Evolutionary conservation across 148 eudicot genomes (phyloP).

Genomic region (Chenopodium berlandieri): DNA sequence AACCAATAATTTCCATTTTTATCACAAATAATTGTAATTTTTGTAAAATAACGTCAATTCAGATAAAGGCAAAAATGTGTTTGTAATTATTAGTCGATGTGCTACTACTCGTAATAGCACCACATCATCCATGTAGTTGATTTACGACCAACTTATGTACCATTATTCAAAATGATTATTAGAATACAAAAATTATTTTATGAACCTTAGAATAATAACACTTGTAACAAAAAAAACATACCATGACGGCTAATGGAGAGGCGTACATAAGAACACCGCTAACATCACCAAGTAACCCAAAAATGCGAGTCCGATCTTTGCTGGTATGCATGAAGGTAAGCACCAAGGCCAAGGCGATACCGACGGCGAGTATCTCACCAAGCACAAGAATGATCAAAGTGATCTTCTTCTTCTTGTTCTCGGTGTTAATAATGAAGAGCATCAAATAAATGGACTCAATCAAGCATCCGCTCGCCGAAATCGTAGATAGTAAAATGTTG

Average conservation of each 20-base stretch:
- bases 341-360: conserved; percentile 36
- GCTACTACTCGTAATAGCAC: too few species aligned
- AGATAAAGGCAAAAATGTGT: too few species aligned
- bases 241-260: conserved; percentile 78
- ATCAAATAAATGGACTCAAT: conserved; percentile 59
- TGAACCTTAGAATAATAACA: too few species aligned
- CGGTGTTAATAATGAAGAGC: conserved; percentile 53
- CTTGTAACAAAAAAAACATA: too few species aligned
- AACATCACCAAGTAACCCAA: conserved; percentile 58
- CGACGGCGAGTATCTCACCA: conserved; percentile 40
- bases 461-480: conserved; percentile 52
- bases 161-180: too few species aligned
- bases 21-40: too few species aligned
- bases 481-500: conserved; percentile 53
- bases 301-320: conserved; percentile 43
- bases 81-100: too few species aligned
- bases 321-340: conserved; percentile 39
- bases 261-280: conserved; percentile 76
- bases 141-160: too few species aligned
- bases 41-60: too few species aligned
- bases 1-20: not conserved
- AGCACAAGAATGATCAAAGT: conserved; percentile 34
- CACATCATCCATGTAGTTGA: too few species aligned
- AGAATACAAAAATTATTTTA: too few species aligned
- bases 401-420: conserved; percentile 35